A percentile compares a stretch with the other conserved stretches of the same genome.
Conservation (phyloP, 2,329 filamentous ascomycete species). For the Fusarium temperatum region DNA sequence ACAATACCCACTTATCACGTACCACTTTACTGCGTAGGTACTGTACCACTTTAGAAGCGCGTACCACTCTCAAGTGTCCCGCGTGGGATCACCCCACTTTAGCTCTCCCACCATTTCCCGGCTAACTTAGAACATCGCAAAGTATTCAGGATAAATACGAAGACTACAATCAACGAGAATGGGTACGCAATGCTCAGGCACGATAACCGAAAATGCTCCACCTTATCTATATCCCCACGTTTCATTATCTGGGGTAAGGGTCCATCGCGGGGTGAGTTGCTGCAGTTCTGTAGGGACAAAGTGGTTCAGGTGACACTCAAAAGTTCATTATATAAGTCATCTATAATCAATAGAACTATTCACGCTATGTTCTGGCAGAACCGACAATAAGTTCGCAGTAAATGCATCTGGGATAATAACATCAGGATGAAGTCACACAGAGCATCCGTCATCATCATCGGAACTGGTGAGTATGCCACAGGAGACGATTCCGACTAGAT, state of each 20-base stretch:
- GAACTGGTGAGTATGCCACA: not conserved
- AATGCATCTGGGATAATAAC: fast-evolving
- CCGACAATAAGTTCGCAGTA: fast-evolving
- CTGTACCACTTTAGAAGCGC: not conserved
- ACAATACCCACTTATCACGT: not conserved
- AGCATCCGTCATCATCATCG: not conserved
- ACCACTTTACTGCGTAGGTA: not conserved
- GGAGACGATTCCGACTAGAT: fast-evolving
- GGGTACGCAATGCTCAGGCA: too few relatives aligned
- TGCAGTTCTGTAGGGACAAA: fast-evolving
- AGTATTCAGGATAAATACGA: not conserved
- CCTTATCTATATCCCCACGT: not conserved
- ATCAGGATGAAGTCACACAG: not conserved
- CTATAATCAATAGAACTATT: fast-evolving
- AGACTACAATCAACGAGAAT: not conserved
- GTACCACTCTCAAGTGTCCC: not conserved
- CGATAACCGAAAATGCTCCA: not conserved
- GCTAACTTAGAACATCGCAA: not conserved
- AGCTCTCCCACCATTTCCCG: not conserved
- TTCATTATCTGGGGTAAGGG: not conserved
- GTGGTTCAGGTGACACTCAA: not conserved
- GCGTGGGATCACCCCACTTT: not conserved
- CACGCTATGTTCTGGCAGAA: fast-evolving
- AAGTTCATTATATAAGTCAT: not conserved
- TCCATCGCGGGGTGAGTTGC: not conserved